Percentiles rank a stretch among this genome's conserved stretches.
Conservation (phyloP, 73 alveolate genomes). For the Tetrahymena thermophila region DNA sequence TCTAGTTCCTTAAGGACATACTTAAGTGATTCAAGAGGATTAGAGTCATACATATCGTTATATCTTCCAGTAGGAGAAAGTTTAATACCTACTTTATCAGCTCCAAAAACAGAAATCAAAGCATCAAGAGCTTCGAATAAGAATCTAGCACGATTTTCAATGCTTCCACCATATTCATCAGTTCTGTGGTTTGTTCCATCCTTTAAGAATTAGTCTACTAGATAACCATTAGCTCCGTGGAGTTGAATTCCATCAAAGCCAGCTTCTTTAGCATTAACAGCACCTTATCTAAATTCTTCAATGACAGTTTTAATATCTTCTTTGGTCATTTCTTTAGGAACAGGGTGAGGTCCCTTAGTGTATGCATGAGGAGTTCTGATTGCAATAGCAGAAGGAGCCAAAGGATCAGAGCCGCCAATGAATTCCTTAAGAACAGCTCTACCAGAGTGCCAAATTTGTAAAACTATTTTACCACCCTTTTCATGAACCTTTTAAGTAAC, state of each 20-base stretch:
- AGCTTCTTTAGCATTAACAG: constrained; percentile 66
- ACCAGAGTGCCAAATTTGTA: constrained; percentile 45
- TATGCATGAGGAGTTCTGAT: constrained; percentile 4
- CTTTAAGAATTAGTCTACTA: constrained; percentile 61
- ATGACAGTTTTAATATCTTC: constrained; percentile 60
- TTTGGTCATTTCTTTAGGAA: constrained; percentile 30
- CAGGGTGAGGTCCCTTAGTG: constrained; percentile 1
- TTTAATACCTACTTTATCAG: constrained; percentile 47
- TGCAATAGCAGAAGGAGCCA: constrained; percentile 41
- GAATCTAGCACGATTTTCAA: constrained; percentile 72
- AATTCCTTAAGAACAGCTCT: constrained; percentile 37
- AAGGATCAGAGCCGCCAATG: constrained; percentile 15
- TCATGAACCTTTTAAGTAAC: constrained; percentile 31
- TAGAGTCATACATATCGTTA: constrained; percentile 45
- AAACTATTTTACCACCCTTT: constrained; percentile 31
- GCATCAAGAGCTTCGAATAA: constrained; percentile 61
- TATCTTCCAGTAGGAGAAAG: constrained; percentile 43
- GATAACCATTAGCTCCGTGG: constrained; percentile 66
- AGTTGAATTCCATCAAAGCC: constrained; percentile 79
- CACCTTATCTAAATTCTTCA: constrained; percentile 59
- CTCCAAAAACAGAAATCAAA: constrained; percentile 31
- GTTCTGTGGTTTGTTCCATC: constrained; percentile 62
- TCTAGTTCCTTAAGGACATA: constrained; percentile 13
- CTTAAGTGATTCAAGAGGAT: constrained; percentile 30
- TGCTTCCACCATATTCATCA: constrained; percentile 84